Base-by-base conservation (phyloP, 129 eudicot species). In the Glebionis coronaria region DNA sequence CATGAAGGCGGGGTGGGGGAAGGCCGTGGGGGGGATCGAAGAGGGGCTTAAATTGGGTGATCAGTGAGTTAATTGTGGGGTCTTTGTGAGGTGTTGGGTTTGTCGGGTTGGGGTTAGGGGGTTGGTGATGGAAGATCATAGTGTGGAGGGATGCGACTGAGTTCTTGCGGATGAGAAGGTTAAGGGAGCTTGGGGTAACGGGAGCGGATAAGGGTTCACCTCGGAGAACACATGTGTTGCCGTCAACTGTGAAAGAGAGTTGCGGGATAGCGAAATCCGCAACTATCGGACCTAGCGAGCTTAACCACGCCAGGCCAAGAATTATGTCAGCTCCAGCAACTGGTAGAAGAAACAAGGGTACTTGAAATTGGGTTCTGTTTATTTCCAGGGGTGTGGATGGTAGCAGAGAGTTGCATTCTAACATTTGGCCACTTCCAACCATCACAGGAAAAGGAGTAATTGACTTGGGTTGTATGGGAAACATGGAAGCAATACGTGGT, bases 401-500 rank as follows among this genome's bases (percentile, higher is more conserved):
- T 5, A 49, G n/a, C 1, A 49, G n/a, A 8, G 18, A 50, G 12
- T 49, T 19, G 59, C 12, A 19, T 16, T 18, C 10, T 18, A 53
- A 18, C 7, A 53, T 1, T 19, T 16, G 59, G 28, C 59, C 28
- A 11, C 12, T 53, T 5, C 59, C 61, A 5, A 56, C 35, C 38
- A 56, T 56, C 14, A 56, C 61, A 4, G 61, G 14, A 56, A 56
- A 56, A 7, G 61, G n/a, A n/a, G n/a, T n/a, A n/a, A n/a, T n/a
- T n/a, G n/a, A n/a, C n/a, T n/a, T n/a, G n/a, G n/a, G n/a, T n/a
- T n/a, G n/a, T n/a, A n/a, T n/a, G n/a, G n/a, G n/a, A n/a, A n/a
- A n/a, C n/a, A n/a, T n/a, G n/a, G n/a, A n/a, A n/a, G n/a, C n/a
- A n/a, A n/a, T n/a, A n/a, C n/a, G n/a, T n/a, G n/a, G n/a, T n/a